Conservation (phyloP, 2,329 filamentous ascomycete species). For the Neonectria neomacrospora region DNA sequence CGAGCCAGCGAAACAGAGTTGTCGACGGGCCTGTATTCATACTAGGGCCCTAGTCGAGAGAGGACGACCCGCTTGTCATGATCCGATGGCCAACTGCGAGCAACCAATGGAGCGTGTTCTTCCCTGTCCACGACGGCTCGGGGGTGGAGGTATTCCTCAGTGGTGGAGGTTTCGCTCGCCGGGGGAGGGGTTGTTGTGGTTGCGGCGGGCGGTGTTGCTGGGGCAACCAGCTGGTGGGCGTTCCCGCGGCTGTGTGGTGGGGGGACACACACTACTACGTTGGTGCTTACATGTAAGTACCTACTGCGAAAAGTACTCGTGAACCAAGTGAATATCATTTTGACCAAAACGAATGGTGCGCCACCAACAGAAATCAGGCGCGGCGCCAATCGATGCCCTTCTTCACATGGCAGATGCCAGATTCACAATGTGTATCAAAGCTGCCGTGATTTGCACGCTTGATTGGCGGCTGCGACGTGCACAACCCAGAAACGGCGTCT, state of each 20-base stretch:
- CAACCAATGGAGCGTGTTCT: constrained; percentile 4
- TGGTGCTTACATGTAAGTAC: no score
- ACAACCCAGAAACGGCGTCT: neutral
- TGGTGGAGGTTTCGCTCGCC: neutral
- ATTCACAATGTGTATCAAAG: neutral
- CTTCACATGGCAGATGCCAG: neutral
- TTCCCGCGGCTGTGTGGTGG: neutral
- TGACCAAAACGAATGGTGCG: neutral
- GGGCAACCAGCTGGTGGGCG: constrained; percentile 3
- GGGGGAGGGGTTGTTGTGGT: constrained; percentile 20
- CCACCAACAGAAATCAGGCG: constrained; percentile 9
- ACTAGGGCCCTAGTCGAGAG: constrained; percentile 12
- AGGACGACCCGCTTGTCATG: constrained; percentile 19
- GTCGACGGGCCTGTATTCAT: constrained; percentile 1
- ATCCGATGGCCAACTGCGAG: constrained; percentile 8
- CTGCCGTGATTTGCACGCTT: neutral
- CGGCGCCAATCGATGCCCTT: constrained; percentile 1
- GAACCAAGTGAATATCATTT: neutral
- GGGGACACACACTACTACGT: neutral
- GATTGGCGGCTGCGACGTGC: neutral
- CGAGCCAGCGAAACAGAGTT: constrained; percentile 22
- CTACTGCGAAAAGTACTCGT: neutral
- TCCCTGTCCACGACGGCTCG: neutral
- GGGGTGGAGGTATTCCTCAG: constrained; percentile 1
- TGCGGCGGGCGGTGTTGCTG: constrained; percentile 8